Evolutionary conservation across 2,329 filamentous ascomycete genomes (phyloP), one percentile per base, ranked within the genome.

Genomic region (Penicillium glabrum): DNA sequence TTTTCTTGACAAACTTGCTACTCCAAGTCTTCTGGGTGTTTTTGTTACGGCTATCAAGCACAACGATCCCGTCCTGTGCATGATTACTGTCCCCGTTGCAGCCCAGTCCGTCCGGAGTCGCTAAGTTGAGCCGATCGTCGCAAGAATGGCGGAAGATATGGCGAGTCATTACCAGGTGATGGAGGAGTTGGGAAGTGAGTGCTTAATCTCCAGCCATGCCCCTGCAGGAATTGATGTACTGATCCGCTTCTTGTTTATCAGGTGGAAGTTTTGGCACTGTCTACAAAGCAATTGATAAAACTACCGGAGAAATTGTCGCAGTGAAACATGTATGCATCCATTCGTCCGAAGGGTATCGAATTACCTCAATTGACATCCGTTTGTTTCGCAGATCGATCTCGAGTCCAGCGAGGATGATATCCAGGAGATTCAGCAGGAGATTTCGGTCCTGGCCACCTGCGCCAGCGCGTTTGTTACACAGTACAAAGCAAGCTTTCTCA

Each of bases 331-430:
- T 95, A 81, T 70, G 89, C 49, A 44, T 49, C 50, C 47, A 31
- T 54, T 51, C 51, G 53, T 49, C 41, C 46, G 16, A 16, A 37
- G 27, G 26, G 27, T 47, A 11, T 29, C 27, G 35, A 16, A 21
- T 14, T 9, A 9, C 21, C 23, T 44, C 51, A 58, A 57, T 60
- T 65, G 55, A 68, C 63, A 13, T 41, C 37, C 29, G 23, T 48
- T 45, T 54, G 35, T 51, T 46, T 45, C 29, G 21, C 10, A 98
- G 92, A 98, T 99, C 75, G 95, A 99, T 75, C 90, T 99, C 71
- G 95, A 99, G 78, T 96, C 93, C 57, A 98, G 92, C 80, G 93
- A 96, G 75, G 95, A 99, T 78, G 95, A 99, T 72, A 96, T 99
- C 58, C 89, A 93, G 75, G 95, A 99, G 72, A 98, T 99, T 57